phyloP scores from a whole-genome alignment of 176 grass and related monocot species.

The Themeda triandra region DNA sequence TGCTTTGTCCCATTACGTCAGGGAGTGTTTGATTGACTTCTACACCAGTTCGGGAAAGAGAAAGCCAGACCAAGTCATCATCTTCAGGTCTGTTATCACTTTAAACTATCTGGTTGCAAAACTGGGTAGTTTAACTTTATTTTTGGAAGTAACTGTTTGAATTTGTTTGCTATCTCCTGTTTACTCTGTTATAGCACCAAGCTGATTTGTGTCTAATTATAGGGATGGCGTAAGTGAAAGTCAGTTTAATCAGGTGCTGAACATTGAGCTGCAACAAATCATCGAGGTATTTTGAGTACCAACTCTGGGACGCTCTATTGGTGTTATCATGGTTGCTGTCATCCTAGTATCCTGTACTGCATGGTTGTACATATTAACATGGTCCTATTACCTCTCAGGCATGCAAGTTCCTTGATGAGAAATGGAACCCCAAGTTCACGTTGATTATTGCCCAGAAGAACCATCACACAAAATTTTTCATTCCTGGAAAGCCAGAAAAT shows the following conservation, averaged over 20 bases:
- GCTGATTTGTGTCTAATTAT: conserved; percentile 3
- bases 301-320: not conserved
- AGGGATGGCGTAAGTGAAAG: conserved; percentile 93
- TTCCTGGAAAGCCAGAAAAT: conserved; percentile 55
- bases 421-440: conserved; percentile 72
- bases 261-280: conserved; percentile 90
- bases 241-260: conserved; percentile 84
- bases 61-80: conserved; percentile 78
- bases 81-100: conserved; percentile 55
- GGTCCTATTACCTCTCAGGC: conserved; percentile 35
- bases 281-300: conserved; percentile 49
- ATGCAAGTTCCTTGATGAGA: conserved; percentile 77
- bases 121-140: not conserved
- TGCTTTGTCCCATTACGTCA: not conserved
- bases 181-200: not conserved
- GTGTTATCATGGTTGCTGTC: not conserved
- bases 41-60: conserved; percentile 77
- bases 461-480: conserved; percentile 88
- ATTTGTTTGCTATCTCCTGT: not conserved
- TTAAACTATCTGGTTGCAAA: not conserved
- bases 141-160: not conserved
- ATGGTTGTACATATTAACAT: not conserved
- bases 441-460: conserved; percentile 94
- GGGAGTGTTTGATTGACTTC: conserved; percentile 78
- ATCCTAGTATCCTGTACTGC: not conserved